phyloP scores from a whole-genome alignment of 2,329 filamentous ascomycete genomes.

The Paecilomyces formosus region DNA sequence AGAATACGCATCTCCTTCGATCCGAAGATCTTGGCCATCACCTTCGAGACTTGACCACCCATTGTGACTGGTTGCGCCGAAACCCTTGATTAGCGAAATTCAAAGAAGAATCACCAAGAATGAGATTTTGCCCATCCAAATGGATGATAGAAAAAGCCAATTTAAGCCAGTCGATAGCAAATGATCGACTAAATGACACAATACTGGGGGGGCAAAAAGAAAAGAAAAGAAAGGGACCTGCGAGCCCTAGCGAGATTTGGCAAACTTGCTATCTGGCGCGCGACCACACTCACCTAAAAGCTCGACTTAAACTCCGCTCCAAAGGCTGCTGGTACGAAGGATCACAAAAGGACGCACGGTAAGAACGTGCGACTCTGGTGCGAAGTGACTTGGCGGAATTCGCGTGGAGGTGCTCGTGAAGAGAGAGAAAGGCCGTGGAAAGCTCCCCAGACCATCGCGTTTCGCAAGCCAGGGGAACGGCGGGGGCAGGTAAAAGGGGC shows the following conservation, averaged over 20 bases:
- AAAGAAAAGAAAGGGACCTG: background rate
- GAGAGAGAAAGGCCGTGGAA: background rate
- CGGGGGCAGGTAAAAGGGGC: conserved; percentile 27
- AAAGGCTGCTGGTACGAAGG: background rate
- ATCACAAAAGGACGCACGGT: background rate
- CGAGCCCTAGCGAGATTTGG: background rate
- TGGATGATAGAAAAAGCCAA: background rate
- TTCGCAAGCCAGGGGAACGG: background rate
- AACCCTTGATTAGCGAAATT: background rate
- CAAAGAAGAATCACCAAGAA: background rate
- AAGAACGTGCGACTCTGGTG: background rate
- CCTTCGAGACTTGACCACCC: conserved; percentile 89
- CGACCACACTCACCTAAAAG: background rate
- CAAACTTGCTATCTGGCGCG: background rate
- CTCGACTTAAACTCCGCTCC: background rate
- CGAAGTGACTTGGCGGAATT: background rate
- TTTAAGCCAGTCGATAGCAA: background rate
- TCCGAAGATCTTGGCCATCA: conserved; percentile 98
- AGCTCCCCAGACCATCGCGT: background rate
- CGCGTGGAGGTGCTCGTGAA: background rate
- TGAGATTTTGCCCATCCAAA: background rate
- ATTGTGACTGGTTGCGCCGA: conserved; percentile 46
- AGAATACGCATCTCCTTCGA: conserved; percentile 98
- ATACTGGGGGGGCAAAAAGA: background rate
- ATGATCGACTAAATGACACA: background rate